Evolutionary conservation across 179 eudicot genomes (phyloP), one percentile per base, ranked within the genome.

Genomic region (Gypsophila paniculata): DNA sequence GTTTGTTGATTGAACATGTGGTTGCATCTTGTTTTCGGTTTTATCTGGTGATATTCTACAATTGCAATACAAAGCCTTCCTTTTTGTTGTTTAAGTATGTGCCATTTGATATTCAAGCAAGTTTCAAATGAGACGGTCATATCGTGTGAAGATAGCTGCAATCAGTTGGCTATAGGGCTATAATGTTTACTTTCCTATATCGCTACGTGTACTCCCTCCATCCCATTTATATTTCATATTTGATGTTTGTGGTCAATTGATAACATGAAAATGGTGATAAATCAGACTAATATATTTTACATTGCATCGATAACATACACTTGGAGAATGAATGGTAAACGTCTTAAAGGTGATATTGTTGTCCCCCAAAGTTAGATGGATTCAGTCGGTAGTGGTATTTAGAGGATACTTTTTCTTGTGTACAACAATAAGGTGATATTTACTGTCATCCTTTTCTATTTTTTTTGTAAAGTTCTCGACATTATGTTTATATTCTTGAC

Each of bases 1-100:
- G 85, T 79, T 69, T 23, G 66, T 8, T 14, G 60, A 58, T 38
- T 55, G 65, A 15, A 8, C 14, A 7, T 78, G 69, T 65, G 46
- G n/a, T 17, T 59, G 58, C 39, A 5, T 63, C 25, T 65, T 65
- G 53, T 52, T 11, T 39, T 26, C 0, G 17, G 11, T 59, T 19
- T 51, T 14, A 38, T 17, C 19, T 52, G 65, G 48, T 29, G 67
- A 62, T 22, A n/a, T 34, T 21, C 21, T 14, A 23, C 14, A 22
- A 9, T 10, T 39, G 6, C 15, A 19, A 65, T 22, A 23, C 21
- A 2, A 46, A 66, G 17, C 21, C n/a, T 26, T 25, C 52, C 12
- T 10, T 19, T 18, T 8, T 62, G 21, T 29, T 18, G 42, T 32
- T 61, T 14, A 61, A 26, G 19, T 15, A 29, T 29, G 12, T 18